Evolutionary conservation across 192 early-diverging fungal genomes (phyloP).

Genomic region (Cetraspora pellucida): DNA sequence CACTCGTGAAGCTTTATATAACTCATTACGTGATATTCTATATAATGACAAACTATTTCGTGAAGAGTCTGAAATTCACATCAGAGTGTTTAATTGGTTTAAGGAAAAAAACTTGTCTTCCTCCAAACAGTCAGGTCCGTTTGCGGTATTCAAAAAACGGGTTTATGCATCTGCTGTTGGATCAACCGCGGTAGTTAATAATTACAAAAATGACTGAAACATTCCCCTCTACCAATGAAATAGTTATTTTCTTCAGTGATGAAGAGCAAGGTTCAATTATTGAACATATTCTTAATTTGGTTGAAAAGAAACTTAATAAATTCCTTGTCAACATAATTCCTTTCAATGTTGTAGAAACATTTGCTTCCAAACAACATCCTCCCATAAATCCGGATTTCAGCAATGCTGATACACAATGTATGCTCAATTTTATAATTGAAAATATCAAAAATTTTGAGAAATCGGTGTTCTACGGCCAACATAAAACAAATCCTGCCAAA

Average conservation of each 20-base stretch:
- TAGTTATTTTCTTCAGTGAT: conserved; percentile 9
- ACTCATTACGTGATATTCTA: conserved; percentile 15
- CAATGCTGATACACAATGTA: background rate
- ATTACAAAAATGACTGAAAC: background rate
- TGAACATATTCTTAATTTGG: conserved; percentile 1
- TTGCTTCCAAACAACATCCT: background rate
- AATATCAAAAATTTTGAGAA: conserved; percentile 13
- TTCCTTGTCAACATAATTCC: conserved; percentile 27
- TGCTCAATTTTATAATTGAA: conserved; percentile 11
- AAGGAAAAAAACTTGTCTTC: conserved; percentile 2
- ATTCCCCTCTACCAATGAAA: background rate
- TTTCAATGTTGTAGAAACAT: background rate
- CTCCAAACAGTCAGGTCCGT: background rate
- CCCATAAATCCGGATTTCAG: background rate
- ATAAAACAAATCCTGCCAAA: background rate
- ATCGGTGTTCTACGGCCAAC: conserved; percentile 10
- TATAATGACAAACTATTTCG: background rate
- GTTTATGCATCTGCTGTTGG: conserved; percentile 3
- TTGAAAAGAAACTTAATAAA: conserved; percentile 1
- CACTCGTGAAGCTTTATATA: background rate
- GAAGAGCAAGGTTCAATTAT: conserved; percentile 15
- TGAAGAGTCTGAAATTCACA: conserved; percentile 4
- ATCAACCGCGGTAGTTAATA: background rate
- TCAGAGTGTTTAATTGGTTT: conserved; percentile 8
- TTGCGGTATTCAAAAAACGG: conserved; percentile 6